Conservation (phyloP, 140 eudicot species). For the Stevia rebaudiana region DNA sequence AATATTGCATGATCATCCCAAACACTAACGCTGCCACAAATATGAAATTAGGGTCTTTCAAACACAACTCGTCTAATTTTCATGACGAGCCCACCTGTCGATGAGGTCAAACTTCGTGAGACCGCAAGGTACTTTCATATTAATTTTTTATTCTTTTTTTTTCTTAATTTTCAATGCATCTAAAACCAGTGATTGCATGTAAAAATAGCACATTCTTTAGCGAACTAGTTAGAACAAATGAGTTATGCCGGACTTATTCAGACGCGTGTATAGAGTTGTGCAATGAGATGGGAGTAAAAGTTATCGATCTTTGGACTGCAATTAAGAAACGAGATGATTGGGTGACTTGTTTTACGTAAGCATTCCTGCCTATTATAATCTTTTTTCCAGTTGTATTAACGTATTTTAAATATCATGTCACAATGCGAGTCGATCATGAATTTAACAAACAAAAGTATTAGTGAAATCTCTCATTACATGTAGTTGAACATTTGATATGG, state of each 20-base stretch:
- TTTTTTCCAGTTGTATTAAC: not conserved
- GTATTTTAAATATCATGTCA: not conserved
- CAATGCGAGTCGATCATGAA: not conserved
- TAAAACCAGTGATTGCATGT: slow-evolving; percentile 7
- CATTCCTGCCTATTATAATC: slow-evolving; percentile 5
- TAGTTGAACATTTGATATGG: too few relatives aligned
- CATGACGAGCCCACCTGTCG: slow-evolving; percentile 66
- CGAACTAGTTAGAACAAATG: slow-evolving; percentile 83
- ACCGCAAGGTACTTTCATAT: slow-evolving; percentile 37
- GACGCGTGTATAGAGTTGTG: slow-evolving; percentile 78
- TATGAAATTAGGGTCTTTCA: slow-evolving; percentile 60
- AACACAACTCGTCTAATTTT: slow-evolving; percentile 57
- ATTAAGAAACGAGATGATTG: slow-evolving; percentile 73
- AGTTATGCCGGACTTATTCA: slow-evolving; percentile 66
- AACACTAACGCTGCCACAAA: slow-evolving; percentile 1
- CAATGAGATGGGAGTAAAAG: slow-evolving; percentile 64
- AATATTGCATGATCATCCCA: too few relatives aligned
- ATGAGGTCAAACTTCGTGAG: slow-evolving; percentile 51
- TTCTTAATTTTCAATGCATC: not conserved
- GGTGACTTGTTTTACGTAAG: slow-evolving; percentile 79
- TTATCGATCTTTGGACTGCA: slow-evolving; percentile 82
- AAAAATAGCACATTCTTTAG: slow-evolving; percentile 45
- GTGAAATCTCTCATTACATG: too few relatives aligned
- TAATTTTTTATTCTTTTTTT: too few relatives aligned
- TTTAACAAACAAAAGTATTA: too few relatives aligned